Base-by-base conservation (phyloP, 2,329 filamentous ascomycete species). In the Fusarium secorum region DNA sequence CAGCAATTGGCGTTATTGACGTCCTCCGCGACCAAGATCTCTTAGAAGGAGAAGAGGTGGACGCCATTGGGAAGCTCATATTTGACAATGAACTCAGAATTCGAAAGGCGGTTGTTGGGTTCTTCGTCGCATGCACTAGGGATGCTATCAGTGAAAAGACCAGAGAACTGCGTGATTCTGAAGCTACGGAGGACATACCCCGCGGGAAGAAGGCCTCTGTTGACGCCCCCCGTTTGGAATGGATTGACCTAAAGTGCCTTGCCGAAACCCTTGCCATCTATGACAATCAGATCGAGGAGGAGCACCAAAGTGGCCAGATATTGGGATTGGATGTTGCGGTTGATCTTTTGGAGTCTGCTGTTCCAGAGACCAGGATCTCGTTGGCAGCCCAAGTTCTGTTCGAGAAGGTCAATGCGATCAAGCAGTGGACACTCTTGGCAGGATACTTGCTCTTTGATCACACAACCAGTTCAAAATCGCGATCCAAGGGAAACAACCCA, bases 371-470 rank as follows among this genome's bases (percentile, higher is more conserved):
- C 0, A 89, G 95, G 54, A 94, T 97, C 74, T 92, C 93, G 6
- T 86, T 97, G 32, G 95, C 95, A 22, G 92, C 94, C 0, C 93
- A 97, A 78, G 92, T 91, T 1, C 86, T 98, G 8, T 97, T 93
- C 75, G 93, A 96, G 69, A 91, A 92, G 74, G 88, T 98, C 66
- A 85, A 89, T 1, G 93, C 96, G 74, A 87, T 98, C 33, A 89
- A 90, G 72, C 90, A 94, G 62, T 99, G 96, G 96, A 93, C 97
- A 77, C 87, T 92, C 8, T 82, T 99, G 61, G 92, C 94, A 30
- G 94, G 94, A 20, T 99, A 98, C 79, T 87, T 99, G 11, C 85
- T 99, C 4, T 97, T 93, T 78, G 96, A 99, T 76, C 95, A 98
- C 79, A 96, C 94, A 1, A 86, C 86, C 2, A 89, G 87, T 77